Conservation (phyloP, 805 yeast species). For the Candida peoriensis region DNA sequence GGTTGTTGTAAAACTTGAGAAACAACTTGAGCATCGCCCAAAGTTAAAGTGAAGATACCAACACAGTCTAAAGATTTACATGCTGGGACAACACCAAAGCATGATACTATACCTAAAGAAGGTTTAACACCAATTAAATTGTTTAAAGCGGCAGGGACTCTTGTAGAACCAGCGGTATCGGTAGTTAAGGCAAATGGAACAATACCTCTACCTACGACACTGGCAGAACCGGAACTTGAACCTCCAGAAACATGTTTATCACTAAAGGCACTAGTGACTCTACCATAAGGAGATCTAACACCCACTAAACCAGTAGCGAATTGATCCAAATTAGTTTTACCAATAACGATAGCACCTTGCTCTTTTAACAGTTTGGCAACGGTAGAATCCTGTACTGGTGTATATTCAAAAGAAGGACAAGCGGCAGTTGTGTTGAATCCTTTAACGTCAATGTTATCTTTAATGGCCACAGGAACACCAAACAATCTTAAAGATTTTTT, state of each 20-base stretch:
- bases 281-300: constrained; percentile 90
- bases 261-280: constrained; percentile 75
- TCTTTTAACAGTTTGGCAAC: constrained; percentile 66
- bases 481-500: constrained; percentile 60
- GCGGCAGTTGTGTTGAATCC: constrained; percentile 90
- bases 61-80: constrained; percentile 93
- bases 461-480: constrained; percentile 94
- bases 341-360: constrained; percentile 91
- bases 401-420: constrained; percentile 77
- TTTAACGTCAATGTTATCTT: constrained; percentile 89
- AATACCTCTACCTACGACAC: constrained; percentile 81
- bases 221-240: constrained; percentile 94
- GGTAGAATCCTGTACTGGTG: constrained; percentile 68
- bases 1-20: constrained; percentile 67
- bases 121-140: constrained; percentile 92
- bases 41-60: constrained; percentile 72
- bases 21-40: constrained; percentile 78
- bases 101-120: constrained; percentile 80
- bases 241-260: constrained; percentile 87
- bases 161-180: constrained; percentile 97
- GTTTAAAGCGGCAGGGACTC: constrained; percentile 95
- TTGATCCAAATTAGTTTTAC: constrained; percentile 94
- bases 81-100: constrained; percentile 94
- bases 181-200: constrained; percentile 91
- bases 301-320: constrained; percentile 98